Evolutionary conservation across 2,329 filamentous ascomycete genomes (phyloP).

Genomic region (Pseudohalonectria lignicola): DNA sequence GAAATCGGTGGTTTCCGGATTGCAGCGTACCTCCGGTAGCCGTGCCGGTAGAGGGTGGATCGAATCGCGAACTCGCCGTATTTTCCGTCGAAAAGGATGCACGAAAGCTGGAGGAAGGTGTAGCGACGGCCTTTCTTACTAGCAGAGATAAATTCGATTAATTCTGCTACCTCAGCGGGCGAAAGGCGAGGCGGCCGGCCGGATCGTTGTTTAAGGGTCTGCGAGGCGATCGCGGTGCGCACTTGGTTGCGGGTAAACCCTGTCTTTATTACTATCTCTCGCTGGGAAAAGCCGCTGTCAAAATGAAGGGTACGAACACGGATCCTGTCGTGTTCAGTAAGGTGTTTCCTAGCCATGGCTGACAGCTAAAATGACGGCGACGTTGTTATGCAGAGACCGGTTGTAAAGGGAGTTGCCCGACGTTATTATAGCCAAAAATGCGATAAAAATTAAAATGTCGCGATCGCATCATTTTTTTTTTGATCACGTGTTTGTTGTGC

Average conservation of each 20-base stretch:
- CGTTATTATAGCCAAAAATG: too few species aligned
- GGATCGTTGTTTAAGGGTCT: neutral
- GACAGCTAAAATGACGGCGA: too few species aligned
- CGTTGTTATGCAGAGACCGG: too few species aligned
- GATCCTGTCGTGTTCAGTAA: neutral
- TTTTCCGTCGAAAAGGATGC: neutral
- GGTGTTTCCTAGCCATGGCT: neutral
- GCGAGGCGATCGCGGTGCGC: neutral
- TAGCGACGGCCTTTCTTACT: neutral
- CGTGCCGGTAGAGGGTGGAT: conserved; percentile 3
- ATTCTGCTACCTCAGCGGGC: neutral
- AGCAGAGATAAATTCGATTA: neutral
- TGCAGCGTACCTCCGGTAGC: conserved; percentile 2
- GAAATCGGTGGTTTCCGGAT: conserved; percentile 5
- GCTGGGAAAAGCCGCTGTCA: neutral
- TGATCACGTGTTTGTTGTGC: too few species aligned
- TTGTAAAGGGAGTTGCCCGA: too few species aligned
- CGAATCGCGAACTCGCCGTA: conserved; percentile 3
- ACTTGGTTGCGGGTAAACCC: neutral
- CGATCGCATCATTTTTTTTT: too few species aligned
- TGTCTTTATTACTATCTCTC: neutral
- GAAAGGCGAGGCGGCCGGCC: neutral
- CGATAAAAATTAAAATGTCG: too few species aligned
- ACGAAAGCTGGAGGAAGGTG: conserved; percentile 1
- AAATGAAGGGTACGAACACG: neutral